These are phyloP conservation scores for Lepiota venenata DNA, from an alignment of 768 basidiomycete species.

Conservation along the genomic window DNA sequence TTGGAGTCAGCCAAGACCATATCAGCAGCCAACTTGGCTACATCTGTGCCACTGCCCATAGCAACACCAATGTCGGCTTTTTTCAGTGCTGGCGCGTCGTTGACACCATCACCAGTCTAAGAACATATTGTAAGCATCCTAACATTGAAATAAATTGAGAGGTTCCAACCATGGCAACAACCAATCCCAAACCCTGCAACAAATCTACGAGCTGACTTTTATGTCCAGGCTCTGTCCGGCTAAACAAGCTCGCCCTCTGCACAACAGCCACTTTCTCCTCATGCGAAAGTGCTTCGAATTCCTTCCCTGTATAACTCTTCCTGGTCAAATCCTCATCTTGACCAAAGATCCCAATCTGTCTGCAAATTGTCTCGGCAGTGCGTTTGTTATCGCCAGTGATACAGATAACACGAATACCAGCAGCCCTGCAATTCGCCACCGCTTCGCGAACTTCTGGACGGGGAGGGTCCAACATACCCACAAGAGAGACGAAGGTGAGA, in stretches of 20 bases:
- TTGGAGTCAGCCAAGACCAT: slow-evolving; percentile 98
- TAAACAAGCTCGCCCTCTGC: slow-evolving; percentile 85
- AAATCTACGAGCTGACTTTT: slow-evolving; percentile 95
- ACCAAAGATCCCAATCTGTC: slow-evolving; percentile 92
- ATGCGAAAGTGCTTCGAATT: slow-evolving; percentile 77
- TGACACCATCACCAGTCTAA: slow-evolving; percentile 95
- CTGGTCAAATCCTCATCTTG: slow-evolving; percentile 86
- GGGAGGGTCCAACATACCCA: slow-evolving; percentile 97
- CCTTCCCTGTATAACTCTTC: slow-evolving; percentile 93
- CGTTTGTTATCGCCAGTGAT: slow-evolving; percentile 99
- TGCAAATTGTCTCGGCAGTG: slow-evolving; percentile 96
- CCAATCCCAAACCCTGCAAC: slow-evolving; percentile 85
- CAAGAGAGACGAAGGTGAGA: slow-evolving; percentile 91
- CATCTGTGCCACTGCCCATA: slow-evolving; percentile 99
- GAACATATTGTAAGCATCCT: neutral
- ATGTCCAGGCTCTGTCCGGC: slow-evolving; percentile 91
- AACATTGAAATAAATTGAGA: neutral
- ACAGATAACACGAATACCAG: slow-evolving; percentile 94
- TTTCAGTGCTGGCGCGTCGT: slow-evolving; percentile 95
- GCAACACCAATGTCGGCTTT: slow-evolving; percentile 98
- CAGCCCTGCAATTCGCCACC: slow-evolving; percentile 85
- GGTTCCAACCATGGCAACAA: slow-evolving; percentile 85
- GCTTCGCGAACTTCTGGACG: slow-evolving; percentile 89
- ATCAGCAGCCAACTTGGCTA: slow-evolving; percentile 96
- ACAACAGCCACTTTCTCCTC: slow-evolving; percentile 87